Conservation (phyloP, 1,139 yeast genomes). For the Geotrichum bryndzae region DNA sequence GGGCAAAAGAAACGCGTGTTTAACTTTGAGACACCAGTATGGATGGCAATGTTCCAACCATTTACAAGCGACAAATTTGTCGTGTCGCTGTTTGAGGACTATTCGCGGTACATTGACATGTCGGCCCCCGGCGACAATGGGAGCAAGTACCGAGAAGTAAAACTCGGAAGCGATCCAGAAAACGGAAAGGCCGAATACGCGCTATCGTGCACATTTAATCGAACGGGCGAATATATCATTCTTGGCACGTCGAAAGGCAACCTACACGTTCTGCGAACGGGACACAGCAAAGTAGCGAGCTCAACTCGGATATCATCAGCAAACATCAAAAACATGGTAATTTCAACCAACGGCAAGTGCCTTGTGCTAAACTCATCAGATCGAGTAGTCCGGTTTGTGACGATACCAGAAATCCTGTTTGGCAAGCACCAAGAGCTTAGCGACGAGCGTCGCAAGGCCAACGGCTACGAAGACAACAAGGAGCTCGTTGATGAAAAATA, state of each 20-base stretch:
- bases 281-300: constrained; percentile 37
- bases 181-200: constrained; percentile 23
- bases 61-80: constrained; percentile 42
- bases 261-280: constrained; percentile 45
- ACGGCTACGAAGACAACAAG: neutral
- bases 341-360: constrained; percentile 62
- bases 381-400: constrained; percentile 67
- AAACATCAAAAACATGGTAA: constrained; percentile 62
- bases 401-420: constrained; percentile 44
- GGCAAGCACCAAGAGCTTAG: neutral
- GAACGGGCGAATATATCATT: constrained; percentile 50
- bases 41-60: constrained; percentile 64
- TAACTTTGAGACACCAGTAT: constrained; percentile 62
- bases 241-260: constrained; percentile 81
- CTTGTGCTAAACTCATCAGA: constrained; percentile 79
- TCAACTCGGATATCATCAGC: constrained; percentile 56
- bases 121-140: neutral
- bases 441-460: neutral
- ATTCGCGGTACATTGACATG: constrained; percentile 32
- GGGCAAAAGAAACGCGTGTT: constrained; percentile 38
- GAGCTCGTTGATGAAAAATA: no score
- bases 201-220: constrained; percentile 36
- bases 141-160: neutral
- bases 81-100: constrained; percentile 40
- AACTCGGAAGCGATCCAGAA: neutral